Evolutionary conservation across 169 alveolate species (phyloP).

Genomic region (Eimeria acervulina): DNA sequence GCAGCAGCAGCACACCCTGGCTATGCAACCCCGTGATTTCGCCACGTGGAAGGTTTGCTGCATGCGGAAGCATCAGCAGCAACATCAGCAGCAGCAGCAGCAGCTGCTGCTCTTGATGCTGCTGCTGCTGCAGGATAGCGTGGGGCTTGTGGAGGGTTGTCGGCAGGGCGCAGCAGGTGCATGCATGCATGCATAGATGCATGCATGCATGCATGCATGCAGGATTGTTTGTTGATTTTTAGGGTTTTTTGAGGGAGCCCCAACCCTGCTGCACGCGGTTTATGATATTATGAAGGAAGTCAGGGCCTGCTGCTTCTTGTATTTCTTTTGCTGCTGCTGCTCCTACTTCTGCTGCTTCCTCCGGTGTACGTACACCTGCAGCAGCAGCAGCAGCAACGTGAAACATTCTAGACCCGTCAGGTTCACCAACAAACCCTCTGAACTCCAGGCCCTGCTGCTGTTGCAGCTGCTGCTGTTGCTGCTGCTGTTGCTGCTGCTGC

Average conservation of each 20-base stretch:
- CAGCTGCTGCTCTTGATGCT: neutral
- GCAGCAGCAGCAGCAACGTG: conserved; percentile 67
- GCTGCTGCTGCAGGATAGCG: neutral
- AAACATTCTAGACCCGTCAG: conserved; percentile 77
- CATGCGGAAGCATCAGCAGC: neutral
- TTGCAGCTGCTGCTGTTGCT: neutral
- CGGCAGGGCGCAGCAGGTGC: neutral
- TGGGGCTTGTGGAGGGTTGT: neutral
- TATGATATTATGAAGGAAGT: conserved; percentile 79
- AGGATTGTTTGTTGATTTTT: neutral
- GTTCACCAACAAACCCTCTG: conserved; percentile 17
- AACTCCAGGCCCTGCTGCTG: conserved; percentile 5
- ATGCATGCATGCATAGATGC: neutral
- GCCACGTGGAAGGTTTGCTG: neutral
- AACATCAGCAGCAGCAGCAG: neutral
- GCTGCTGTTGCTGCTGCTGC: conserved; percentile 2
- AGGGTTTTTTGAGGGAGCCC: conserved; percentile 10
- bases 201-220: neutral
- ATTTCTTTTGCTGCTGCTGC: conserved; percentile 60
- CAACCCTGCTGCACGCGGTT: conserved; percentile 2
- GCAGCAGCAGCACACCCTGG: neutral
- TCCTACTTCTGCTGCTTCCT: conserved; percentile 51
- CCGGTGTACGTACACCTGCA: conserved; percentile 26
- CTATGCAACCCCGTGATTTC: neutral
- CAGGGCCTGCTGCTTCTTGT: conserved; percentile 80